Base-by-base conservation (phyloP, 345 rosid species). In the Hibiscus syriacus region DNA sequence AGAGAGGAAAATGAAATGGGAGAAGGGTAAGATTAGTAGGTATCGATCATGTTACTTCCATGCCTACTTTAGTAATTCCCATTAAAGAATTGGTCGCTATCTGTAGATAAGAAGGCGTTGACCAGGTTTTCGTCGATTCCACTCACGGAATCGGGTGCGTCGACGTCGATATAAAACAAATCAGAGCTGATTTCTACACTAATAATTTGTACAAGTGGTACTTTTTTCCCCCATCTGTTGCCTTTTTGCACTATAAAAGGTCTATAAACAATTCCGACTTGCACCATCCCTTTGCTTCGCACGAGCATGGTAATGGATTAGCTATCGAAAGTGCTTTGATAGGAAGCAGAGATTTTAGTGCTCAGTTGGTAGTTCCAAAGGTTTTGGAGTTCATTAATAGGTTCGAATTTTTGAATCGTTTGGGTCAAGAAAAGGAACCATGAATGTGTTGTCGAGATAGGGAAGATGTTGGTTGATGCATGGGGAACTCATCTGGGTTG, bases 111-210 rank as follows among this genome's bases (percentile, higher is more conserved):
- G 96, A 94, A 75, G 95, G 94, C 26, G 97, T 91, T 60, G 95
- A 90, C 56, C 92, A 85, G 29, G 87, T 94, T 0, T 94, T 91
- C 69, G 92, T 92, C 0, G 98, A 92, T 61, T 97, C 94, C 6
- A 96, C 98, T 57, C 98, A 90, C 64, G 93, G 94, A 8, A 84
- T 92, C n/a, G n/a, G n/a, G n/a, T n/a, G n/a, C n/a, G n/a, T n/a
- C n/a, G n/a, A n/a, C n/a, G n/a, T n/a, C n/a, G n/a, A n/a, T n/a
- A n/a, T n/a, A n/a, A n/a, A n/a, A n/a, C n/a, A n/a, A n/a, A n/a
- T n/a, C n/a, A n/a, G n/a, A n/a, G n/a, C n/a, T n/a, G n/a, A n/a
- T n/a, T n/a, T n/a, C n/a, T n/a, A n/a, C n/a, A n/a, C n/a, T 0
- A 87, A 96, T 59, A 91, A 91, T 65, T 83, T 94, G 72, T 89